Evolutionary conservation across 805 yeast species (phyloP), one percentile per base, ranked within the genome.

Genomic region (Saturnispora serradocipensis): DNA sequence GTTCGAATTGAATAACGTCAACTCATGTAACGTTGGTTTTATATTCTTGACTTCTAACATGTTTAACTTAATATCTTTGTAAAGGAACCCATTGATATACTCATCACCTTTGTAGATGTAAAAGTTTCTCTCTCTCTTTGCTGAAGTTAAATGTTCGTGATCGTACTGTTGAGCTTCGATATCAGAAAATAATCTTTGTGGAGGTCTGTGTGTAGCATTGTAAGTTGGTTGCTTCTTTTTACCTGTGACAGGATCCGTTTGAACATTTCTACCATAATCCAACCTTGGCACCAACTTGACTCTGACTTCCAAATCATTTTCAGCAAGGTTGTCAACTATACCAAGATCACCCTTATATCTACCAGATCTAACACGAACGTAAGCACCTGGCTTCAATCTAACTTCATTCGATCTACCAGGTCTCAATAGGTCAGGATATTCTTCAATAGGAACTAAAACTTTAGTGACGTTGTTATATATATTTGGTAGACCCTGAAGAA

Each of bases 301-400:
- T 61, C 95, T 78, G n/a, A 88, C 98, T 65, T 91, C 98, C 59
- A 93, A 76, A 49, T 97, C 98, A 64, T 88, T 91, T 62, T 93
- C 98, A 54, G 95, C 86, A 56, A 93, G 76, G 64, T 90, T 89
- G 60, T 89, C 96, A 48, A 93, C 96, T 46, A 88, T 78, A 22
- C 97, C 99, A 57, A 93, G 74, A 67, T 93, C 99, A 48, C 91
- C 91, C 61, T 86, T 86, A 67, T 91, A 90, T 62, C 84, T 85
- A 56, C 99, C 98, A 56, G 96, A 78, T 61, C 86, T 84, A 56
- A 93, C 77, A 58, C 99, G 78, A 48, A 93, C 95, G 67, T 91
- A 93, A 30, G 88, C 81, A 22, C 99, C 99, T 7, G 96, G 97
- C 45, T 83, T 84, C 24, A 93, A 72, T 60, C 88, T 90, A 25